These are phyloP conservation scores for Castanea crenata DNA, from an alignment of 306 rosid species.

Conservation along the genomic window DNA sequence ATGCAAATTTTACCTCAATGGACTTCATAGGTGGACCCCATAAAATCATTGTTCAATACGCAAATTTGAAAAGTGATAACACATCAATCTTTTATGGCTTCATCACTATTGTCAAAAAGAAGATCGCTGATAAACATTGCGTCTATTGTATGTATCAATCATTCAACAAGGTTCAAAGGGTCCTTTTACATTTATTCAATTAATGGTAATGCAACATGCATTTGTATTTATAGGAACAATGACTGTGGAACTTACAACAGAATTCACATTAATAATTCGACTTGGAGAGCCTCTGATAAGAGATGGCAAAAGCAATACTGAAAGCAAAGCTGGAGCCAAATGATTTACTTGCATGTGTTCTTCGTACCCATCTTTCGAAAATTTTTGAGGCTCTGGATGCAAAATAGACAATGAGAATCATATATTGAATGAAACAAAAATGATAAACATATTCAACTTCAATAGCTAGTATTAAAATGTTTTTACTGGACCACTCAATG, in stretches of 20 bases:
- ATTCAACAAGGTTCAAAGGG: too few relatives aligned
- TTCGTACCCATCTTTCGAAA: conserved; percentile 92
- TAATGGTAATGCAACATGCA: neutral
- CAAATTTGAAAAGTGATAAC: too few relatives aligned
- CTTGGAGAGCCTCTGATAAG: conserved; percentile 93
- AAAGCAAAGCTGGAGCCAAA: conserved; percentile 92
- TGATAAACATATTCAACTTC: neutral
- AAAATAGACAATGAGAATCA: conserved; percentile 20
- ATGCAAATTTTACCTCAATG: too few relatives aligned
- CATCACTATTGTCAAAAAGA: neutral
- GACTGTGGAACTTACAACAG: conserved; percentile 63
- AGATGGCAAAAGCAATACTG: conserved; percentile 91
- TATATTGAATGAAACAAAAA: neutral
- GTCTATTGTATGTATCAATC: neutral
- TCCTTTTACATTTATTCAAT: too few relatives aligned
- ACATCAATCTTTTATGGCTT: too few relatives aligned
- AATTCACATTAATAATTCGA: conserved; percentile 87
- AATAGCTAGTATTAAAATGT: neutral
- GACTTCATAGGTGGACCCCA: too few relatives aligned
- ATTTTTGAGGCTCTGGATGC: conserved; percentile 74
- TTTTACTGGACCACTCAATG: neutral
- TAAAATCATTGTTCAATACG: too few relatives aligned
- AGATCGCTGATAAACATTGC: neutral
- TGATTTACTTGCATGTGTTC: conserved; percentile 99
- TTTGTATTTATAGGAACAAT: neutral